Evolutionary conservation across 2,329 filamentous ascomycete species (phyloP).

Genomic region (Pyrenophora teres): DNA sequence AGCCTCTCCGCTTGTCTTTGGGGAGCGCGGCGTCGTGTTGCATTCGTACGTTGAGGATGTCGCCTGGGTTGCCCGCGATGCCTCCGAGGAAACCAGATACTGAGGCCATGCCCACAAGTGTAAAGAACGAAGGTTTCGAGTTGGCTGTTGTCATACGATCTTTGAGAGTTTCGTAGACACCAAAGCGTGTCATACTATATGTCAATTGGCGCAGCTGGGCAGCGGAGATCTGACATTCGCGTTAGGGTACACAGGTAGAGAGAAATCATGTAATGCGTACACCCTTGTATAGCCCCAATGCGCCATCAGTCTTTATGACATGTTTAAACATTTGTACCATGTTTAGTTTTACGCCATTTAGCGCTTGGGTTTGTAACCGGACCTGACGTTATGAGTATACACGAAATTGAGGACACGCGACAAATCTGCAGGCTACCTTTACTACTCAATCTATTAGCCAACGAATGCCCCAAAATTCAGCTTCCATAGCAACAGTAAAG

Average conservation of each 20-base stretch:
- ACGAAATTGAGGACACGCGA: conserved; percentile 3
- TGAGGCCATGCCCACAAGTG: conserved; percentile 82
- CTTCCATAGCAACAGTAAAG: background rate
- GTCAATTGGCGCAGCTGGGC: conserved; percentile 89
- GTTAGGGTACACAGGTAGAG: background rate
- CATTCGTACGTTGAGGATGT: conserved; percentile 98
- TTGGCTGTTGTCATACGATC: conserved; percentile 61
- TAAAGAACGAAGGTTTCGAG: conserved; percentile 67
- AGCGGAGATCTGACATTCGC: conserved; percentile 70
- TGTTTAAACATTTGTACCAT: conserved; percentile 87
- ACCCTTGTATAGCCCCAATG: conserved; percentile 84
- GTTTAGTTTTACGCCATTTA: conserved; percentile 69
- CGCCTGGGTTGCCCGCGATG: conserved; percentile 88
- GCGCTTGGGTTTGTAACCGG: conserved; percentile 78
- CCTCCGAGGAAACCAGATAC: conserved; percentile 87
- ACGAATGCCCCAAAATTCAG: background rate
- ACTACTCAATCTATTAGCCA: conserved; percentile 46
- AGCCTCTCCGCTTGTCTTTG: conserved; percentile 75
- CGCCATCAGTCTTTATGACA: conserved; percentile 75
- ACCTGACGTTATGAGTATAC: conserved; percentile 60
- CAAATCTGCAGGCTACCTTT: conserved; percentile 45
- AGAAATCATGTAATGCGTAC: conserved; percentile 50
- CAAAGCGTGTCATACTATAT: conserved; percentile 95
- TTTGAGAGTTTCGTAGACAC: conserved; percentile 94
- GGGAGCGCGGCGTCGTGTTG: conserved; percentile 88